Percentiles rank a stretch among this genome's conserved stretches.
Conservation (phyloP, 352 stramenopile genomes). For the Globisporangium rhizosaccharum region DNA sequence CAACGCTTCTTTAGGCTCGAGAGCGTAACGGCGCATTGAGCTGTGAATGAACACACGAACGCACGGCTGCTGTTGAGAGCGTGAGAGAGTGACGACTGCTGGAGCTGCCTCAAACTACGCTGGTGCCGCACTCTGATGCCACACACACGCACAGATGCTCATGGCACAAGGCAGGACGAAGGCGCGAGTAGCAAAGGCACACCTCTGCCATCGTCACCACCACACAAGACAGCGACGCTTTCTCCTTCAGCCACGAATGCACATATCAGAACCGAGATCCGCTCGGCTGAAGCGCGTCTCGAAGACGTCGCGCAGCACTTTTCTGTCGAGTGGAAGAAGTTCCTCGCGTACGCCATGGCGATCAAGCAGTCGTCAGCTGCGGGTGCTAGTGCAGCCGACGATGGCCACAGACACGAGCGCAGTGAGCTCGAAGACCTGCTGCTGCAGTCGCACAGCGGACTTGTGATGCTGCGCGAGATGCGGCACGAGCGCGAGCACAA, state of each 20-base stretch:
- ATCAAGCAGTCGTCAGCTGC: conserved; percentile 22
- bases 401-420: neutral
- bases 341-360: conserved; percentile 45
- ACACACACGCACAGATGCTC: no score
- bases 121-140: no score
- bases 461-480: conserved; percentile 50
- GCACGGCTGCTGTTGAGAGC: no score
- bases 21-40: no score
- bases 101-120: no score
- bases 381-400: neutral
- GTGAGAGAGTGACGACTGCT: no score
- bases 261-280: conserved; percentile 25
- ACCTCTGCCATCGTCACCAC: no score
- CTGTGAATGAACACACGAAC: no score
- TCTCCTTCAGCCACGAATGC: conserved; percentile 3
- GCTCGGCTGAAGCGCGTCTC: conserved; percentile 26
- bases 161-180: no score
- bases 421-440: conserved; percentile 37
- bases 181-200: no score
- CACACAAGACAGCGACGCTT: no score
- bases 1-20: no score
- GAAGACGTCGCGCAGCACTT: conserved; percentile 46
- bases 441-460: conserved; percentile 41
- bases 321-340: conserved; percentile 53
- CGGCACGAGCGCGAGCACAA: conserved; percentile 22